Conservation (phyloP, 2,329 filamentous ascomycete genomes). For the Venturia effusa region DNA sequence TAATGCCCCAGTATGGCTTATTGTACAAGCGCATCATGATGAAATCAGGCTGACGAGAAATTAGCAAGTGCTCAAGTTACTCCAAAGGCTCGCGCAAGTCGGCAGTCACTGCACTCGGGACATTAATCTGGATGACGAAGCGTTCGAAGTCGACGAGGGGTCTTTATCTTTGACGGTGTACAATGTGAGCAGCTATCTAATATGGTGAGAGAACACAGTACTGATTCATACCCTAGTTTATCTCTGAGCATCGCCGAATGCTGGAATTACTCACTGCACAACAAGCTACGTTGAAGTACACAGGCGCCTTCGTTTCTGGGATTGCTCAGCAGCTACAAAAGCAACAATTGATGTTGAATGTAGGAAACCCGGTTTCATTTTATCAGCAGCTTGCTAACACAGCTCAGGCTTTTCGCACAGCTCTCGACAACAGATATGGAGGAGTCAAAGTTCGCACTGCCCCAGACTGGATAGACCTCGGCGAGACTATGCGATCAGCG, state of each 20-base stretch:
- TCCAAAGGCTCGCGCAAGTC: constrained; percentile 1
- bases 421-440: constrained; percentile 2
- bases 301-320: not conserved
- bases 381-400: not conserved
- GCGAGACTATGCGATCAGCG: constrained; percentile 12
- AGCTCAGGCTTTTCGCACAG: constrained; percentile 1
- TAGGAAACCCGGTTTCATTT: not conserved
- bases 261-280: constrained; percentile 7
- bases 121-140: constrained; percentile 7
- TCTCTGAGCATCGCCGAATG: constrained; percentile 9
- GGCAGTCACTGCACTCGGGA: constrained; percentile 3
- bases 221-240: not conserved
- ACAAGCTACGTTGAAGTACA: not conserved
- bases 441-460: not conserved
- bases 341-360: constrained; percentile 5
- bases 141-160: constrained; percentile 1
- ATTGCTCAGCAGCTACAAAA: not conserved
- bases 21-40: not conserved
- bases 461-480: constrained; percentile 6
- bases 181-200: not conserved
- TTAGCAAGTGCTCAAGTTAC: constrained; percentile 6
- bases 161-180: constrained; percentile 2
- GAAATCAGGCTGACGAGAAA: not conserved
- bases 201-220: not conserved
- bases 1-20: constrained; percentile 7